phyloP scores from a whole-genome alignment of 768 basidiomycete genomes.

The Lyophyllum shimeji region DNA sequence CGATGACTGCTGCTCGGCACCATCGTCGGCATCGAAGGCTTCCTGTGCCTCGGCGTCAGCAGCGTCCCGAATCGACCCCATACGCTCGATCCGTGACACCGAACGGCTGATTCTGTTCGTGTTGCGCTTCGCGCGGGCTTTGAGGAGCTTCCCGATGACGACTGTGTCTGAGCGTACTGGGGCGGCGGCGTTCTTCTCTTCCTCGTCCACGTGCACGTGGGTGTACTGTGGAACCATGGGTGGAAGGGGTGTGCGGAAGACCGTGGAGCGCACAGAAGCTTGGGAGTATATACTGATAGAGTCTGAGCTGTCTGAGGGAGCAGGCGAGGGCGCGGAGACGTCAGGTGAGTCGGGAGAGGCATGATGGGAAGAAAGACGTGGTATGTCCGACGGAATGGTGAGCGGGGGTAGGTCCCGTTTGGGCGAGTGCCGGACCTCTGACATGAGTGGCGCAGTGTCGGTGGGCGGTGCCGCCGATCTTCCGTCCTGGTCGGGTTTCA shows the following conservation, averaged over 20 bases:
- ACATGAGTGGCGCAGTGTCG: not conserved
- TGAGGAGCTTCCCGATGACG: constrained; percentile 11
- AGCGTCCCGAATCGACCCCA: constrained; percentile 12
- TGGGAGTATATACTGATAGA: constrained; percentile 21
- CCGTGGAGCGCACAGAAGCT: not conserved
- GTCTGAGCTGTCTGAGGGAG: constrained; percentile 3
- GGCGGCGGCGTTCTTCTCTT: not conserved
- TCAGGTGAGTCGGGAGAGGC: not conserved
- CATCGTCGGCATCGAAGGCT: constrained; percentile 1
- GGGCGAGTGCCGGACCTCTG: not conserved
- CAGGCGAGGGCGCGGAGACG: not conserved
- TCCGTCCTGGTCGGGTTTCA: not conserved
- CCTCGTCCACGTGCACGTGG: not conserved
- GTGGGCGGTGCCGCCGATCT: not conserved
- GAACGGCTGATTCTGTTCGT: constrained; percentile 4
- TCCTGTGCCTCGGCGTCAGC: no score
- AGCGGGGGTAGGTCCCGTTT: not conserved
- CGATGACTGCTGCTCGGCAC: not conserved
- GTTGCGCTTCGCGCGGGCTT: constrained; percentile 14
- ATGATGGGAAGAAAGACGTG: not conserved
- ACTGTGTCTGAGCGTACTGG: constrained; percentile 3
- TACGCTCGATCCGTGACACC: constrained; percentile 15
- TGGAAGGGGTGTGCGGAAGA: not conserved
- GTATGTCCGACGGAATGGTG: not conserved
- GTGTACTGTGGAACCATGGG: constrained; percentile 4